Conservation (phyloP, 2,329 filamentous ascomycete genomes). For the Botrytis paeoniae region DNA sequence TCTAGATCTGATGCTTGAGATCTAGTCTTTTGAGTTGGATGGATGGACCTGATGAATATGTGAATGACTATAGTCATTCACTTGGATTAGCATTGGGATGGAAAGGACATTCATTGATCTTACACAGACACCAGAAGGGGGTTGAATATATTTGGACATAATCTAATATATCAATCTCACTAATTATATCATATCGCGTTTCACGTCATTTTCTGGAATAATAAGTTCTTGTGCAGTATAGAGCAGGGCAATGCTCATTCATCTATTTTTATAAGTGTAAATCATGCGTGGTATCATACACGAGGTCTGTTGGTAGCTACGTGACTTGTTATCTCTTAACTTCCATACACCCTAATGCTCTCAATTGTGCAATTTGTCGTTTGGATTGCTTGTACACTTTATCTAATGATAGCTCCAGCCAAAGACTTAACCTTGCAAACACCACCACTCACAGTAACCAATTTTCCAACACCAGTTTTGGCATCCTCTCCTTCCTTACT, state of each 20-base stretch:
- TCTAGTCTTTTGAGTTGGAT: neutral
- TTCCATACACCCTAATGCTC: neutral
- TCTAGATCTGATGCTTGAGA: neutral
- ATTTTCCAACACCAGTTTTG: conserved; percentile 50
- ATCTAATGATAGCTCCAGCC: conserved; percentile 79
- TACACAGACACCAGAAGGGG: neutral
- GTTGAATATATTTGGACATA: neutral
- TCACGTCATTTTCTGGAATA: neutral
- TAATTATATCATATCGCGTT: neutral
- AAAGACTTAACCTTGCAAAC: conserved; percentile 80
- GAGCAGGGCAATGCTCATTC: neutral
- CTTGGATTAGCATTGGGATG: neutral
- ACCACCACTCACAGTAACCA: conserved; percentile 75
- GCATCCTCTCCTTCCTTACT: conserved; percentile 61
- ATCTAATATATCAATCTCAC: neutral
- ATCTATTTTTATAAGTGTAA: neutral
- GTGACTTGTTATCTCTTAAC: neutral
- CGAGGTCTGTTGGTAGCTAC: neutral
- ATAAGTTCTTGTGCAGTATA: neutral
- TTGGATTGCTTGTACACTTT: conserved; percentile 35
- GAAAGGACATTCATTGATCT: neutral
- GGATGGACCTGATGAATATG: neutral
- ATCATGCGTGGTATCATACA: neutral
- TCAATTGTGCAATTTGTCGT: neutral
- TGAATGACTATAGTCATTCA: neutral